Evolutionary conservation across 192 early-diverging fungal species (phyloP).

Genomic region (Coemansia aciculifera): DNA sequence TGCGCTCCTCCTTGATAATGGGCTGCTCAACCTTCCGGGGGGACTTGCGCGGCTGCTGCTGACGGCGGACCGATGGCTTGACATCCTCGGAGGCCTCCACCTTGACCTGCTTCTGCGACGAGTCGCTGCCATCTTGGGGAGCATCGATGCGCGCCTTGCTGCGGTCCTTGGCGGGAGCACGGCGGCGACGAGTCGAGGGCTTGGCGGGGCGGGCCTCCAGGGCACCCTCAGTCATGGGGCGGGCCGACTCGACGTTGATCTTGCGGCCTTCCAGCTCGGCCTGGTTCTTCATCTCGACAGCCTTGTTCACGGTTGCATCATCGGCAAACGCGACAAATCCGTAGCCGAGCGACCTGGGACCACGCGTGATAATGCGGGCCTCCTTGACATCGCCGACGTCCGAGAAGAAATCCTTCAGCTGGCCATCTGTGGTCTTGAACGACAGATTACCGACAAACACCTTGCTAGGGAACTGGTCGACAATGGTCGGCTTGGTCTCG

Average conservation of each 20-base stretch:
- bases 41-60: conserved; percentile 8
- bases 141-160: conserved; percentile 22
- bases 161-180: conserved; percentile 20
- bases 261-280: conserved; percentile 82
- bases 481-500: conserved; percentile 23
- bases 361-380: conserved; percentile 80
- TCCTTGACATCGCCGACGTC: conserved; percentile 67
- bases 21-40: conserved; percentile 11
- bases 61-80: conserved; percentile 7
- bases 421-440: conserved; percentile 80
- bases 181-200: conserved; percentile 31
- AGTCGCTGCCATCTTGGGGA: conserved; percentile 29
- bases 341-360: conserved; percentile 84
- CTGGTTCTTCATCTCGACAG: conserved; percentile 70
- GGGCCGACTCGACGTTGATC: conserved; percentile 90
- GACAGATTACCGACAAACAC: conserved; percentile 96
- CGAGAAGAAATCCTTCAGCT: conserved; percentile 76
- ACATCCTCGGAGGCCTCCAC: conserved; percentile 13
- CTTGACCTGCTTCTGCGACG: conserved; percentile 4
- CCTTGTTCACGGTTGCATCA: conserved; percentile 68
- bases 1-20: conserved; percentile 33
- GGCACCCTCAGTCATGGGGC: conserved; percentile 55
- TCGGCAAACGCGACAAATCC: conserved; percentile 89
- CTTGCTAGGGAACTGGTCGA: conserved; percentile 61
- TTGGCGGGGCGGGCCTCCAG: conserved; percentile 31